These are phyloP conservation scores for Silybum marianum DNA, from an alignment of 129 eudicot species.

Conservation along the genomic window DNA sequence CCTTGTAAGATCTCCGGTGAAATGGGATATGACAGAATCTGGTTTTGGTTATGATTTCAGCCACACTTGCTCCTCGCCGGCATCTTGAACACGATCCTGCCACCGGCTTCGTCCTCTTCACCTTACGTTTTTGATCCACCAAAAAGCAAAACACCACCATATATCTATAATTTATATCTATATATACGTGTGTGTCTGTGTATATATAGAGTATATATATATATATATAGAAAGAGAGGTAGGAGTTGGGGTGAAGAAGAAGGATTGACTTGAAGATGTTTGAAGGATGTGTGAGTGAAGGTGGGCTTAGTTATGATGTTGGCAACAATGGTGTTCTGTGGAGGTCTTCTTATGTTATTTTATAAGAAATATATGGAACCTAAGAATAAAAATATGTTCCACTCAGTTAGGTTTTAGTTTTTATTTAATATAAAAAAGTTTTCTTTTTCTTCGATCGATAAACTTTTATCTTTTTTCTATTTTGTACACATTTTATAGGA, in stretches of 20 bases:
- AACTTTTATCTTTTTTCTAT: too few species aligned
- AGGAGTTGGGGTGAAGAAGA: not conserved
- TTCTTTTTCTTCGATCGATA: too few species aligned
- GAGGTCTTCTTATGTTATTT: not conserved
- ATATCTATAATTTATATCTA: not conserved
- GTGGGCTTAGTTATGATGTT: not conserved
- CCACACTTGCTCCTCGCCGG: slow-evolving; percentile 64
- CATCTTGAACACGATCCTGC: slow-evolving; percentile 83
- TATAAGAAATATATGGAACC: not conserved
- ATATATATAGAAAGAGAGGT: not conserved
- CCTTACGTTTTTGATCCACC: slow-evolving; percentile 67
- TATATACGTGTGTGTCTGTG: not conserved
- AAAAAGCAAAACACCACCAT: slow-evolving; percentile 84
- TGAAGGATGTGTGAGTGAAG: not conserved
- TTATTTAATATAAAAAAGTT: too few species aligned
- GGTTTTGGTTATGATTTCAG: slow-evolving; percentile 64
- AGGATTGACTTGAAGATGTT: not conserved
- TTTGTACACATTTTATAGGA: too few species aligned
- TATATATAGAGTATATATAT: not conserved
- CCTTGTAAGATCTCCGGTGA: slow-evolving; percentile 58
- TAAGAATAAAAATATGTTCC: not conserved
- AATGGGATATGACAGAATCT: slow-evolving; percentile 73
- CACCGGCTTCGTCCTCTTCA: slow-evolving; percentile 62
- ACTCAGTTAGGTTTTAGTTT: too few species aligned
- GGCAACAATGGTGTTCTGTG: not conserved